phyloP scores from a whole-genome alignment of 352 stramenopile species.

The Albugo laibachii region DNA sequence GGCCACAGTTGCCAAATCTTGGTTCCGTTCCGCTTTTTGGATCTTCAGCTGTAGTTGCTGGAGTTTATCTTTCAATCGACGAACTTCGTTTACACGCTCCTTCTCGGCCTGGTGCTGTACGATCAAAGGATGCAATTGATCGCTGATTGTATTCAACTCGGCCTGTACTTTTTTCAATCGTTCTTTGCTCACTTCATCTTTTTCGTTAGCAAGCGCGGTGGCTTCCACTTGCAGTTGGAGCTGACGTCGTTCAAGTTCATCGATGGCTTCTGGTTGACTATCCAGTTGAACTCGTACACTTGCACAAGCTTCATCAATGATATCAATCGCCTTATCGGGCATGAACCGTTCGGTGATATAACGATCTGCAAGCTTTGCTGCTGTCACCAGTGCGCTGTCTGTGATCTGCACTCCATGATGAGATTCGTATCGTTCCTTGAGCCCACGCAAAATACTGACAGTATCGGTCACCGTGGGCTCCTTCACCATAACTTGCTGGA shows the following conservation, averaged over 20 bases:
- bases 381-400: constrained; percentile 85
- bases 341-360: constrained; percentile 87
- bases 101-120: constrained; percentile 86
- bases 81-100: constrained; percentile 82
- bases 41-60: constrained; percentile 85
- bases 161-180: constrained; percentile 81
- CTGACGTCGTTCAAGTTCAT: constrained; percentile 87
- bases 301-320: constrained; percentile 87
- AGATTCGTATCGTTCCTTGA: constrained; percentile 93
- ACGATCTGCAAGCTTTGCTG: constrained; percentile 85
- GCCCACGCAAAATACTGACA: constrained; percentile 88
- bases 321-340: constrained; percentile 90
- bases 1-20: constrained; percentile 88
- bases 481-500: constrained; percentile 91
- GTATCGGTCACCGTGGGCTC: constrained; percentile 91
- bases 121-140: constrained; percentile 80
- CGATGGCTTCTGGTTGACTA: constrained; percentile 89
- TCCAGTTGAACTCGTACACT: constrained; percentile 88
- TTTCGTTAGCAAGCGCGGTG: constrained; percentile 85
- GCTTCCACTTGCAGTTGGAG: constrained; percentile 93
- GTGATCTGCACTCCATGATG: constrained; percentile 93
- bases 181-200: constrained; percentile 83
- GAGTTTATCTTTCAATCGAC: constrained; percentile 86
- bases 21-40: constrained; percentile 83
- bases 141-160: constrained; percentile 82